These are phyloP conservation scores for Recurvomyces mirabilis DNA, from an alignment of 495 filamentous ascomycete genomes.

Conservation along the genomic window DNA sequence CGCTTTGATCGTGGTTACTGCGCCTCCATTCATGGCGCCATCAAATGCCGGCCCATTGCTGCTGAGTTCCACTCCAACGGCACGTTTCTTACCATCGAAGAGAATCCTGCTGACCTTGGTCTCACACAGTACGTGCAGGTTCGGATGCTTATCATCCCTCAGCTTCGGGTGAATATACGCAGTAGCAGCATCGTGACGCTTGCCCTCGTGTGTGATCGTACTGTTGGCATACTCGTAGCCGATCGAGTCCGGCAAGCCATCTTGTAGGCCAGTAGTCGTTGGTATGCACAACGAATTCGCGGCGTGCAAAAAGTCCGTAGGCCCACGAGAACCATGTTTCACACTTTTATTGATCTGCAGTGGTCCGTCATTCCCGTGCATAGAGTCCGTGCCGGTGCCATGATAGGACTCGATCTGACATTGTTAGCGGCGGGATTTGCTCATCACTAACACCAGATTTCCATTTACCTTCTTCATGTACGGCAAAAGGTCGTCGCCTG, in stretches of 20 bases:
- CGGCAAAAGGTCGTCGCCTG: conserved; percentile 38
- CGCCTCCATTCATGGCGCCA: conserved; percentile 29
- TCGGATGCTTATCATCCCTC: conserved; percentile 21
- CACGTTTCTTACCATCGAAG: conserved; percentile 17
- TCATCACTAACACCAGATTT: too few species aligned
- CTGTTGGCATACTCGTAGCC: conserved; percentile 4
- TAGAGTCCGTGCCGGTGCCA: conserved; percentile 26
- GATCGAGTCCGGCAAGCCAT: too few species aligned
- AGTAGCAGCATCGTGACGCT: conserved; percentile 28
- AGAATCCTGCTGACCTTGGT: conserved; percentile 19
- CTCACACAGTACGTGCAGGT: conserved; percentile 25
- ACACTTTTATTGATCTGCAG: conserved; percentile 38
- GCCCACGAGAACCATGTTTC: too few species aligned
- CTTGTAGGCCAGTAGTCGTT: too few species aligned
- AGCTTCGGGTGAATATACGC: conserved; percentile 30
- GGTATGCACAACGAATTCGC: too few species aligned
- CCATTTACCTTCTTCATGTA: conserved; percentile 41
- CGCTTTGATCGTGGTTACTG: conserved; percentile 24
- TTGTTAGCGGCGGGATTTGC: too few species aligned
- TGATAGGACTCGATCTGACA: conserved; percentile 36
- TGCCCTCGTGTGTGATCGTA: conserved; percentile 20
- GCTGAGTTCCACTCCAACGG: conserved; percentile 21
- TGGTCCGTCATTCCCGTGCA: conserved; percentile 41
- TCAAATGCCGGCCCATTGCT: conserved; percentile 16
- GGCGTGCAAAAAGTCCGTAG: too few species aligned